These are phyloP conservation scores for Harrya chromipes DNA, from an alignment of 768 basidiomycete genomes.

Conservation along the genomic window DNA sequence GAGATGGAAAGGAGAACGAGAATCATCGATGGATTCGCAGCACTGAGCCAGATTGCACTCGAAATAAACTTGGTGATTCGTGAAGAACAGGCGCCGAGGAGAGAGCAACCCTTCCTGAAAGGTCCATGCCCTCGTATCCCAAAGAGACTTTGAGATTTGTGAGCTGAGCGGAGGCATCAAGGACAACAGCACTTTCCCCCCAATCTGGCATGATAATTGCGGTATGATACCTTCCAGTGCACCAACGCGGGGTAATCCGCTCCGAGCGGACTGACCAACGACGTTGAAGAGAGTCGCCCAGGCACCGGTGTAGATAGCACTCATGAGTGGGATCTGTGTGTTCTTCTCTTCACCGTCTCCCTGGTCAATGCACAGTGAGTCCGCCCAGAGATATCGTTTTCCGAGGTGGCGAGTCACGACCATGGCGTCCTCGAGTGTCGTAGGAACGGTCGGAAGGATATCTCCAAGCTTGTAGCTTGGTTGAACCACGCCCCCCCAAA, in stretches of 20 bases:
- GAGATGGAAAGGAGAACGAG: background rate
- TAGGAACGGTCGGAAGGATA: conserved; percentile 8
- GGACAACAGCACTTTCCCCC: conserved; percentile 8
- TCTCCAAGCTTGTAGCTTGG: conserved; percentile 8
- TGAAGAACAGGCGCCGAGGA: background rate
- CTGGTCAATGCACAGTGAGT: conserved; percentile 19
- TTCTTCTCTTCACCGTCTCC: conserved; percentile 4
- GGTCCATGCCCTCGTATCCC: conserved; percentile 9
- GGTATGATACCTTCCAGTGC: conserved; percentile 4
- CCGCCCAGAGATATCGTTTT: conserved; percentile 16
- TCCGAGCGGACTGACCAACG: conserved; percentile 1
- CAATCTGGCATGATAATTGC: conserved; percentile 5
- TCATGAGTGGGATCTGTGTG: conserved; percentile 13
- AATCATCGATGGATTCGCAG: background rate
- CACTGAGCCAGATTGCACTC: background rate
- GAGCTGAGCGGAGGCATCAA: conserved; percentile 8
- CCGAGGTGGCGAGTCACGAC: conserved; percentile 10
- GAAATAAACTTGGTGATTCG: background rate
- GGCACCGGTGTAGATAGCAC: conserved; percentile 13
- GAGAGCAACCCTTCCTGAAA: background rate
- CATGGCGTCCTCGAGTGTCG: conserved; percentile 19
- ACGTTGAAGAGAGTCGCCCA: conserved; percentile 15
- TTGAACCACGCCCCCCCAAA: conserved; percentile 14
- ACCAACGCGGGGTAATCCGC: conserved; percentile 17
- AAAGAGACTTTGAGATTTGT: conserved; percentile 8